phyloP scores from a whole-genome alignment of 2,329 filamentous ascomycete species.

The Xylaria polymorpha region DNA sequence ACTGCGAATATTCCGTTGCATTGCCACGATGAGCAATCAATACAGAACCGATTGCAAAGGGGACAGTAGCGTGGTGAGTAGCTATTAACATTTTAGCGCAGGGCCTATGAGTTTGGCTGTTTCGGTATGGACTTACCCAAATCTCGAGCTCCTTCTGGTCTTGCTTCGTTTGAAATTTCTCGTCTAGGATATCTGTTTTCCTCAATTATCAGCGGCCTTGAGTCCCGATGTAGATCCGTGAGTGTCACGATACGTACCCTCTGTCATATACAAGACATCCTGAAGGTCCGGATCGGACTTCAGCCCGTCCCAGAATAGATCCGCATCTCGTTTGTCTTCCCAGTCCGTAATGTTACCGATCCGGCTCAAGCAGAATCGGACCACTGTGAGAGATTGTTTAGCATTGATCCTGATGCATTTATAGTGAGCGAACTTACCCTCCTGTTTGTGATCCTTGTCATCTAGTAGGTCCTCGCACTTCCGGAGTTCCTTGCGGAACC shows the following conservation, averaged over 20 bases:
- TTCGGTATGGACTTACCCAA: slow-evolving; percentile 30
- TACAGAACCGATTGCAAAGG: slow-evolving; percentile 35
- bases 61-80: slow-evolving; percentile 35
- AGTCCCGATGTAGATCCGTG: background rate
- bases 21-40: background rate
- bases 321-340: slow-evolving; percentile 25
- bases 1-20: background rate
- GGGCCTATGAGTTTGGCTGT: background rate
- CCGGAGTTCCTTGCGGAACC: slow-evolving; percentile 34
- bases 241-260: slow-evolving; percentile 19
- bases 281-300: slow-evolving; percentile 26
- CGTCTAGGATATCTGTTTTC: slow-evolving; percentile 34
- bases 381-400: slow-evolving; percentile 21
- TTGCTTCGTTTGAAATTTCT: slow-evolving; percentile 28
- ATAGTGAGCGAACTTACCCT: slow-evolving; percentile 26
- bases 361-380: slow-evolving; percentile 35
- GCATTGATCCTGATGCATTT: background rate
- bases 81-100: slow-evolving; percentile 15
- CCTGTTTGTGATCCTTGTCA: slow-evolving; percentile 24
- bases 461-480: slow-evolving; percentile 22
- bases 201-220: background rate
- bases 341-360: slow-evolving; percentile 37
- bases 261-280: slow-evolving; percentile 33
- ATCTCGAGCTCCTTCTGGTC: slow-evolving; percentile 34
- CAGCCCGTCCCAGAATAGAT: slow-evolving; percentile 30